Conservation (phyloP, 768 basidiomycete species). For the Rhodotorula babjevae region DNA sequence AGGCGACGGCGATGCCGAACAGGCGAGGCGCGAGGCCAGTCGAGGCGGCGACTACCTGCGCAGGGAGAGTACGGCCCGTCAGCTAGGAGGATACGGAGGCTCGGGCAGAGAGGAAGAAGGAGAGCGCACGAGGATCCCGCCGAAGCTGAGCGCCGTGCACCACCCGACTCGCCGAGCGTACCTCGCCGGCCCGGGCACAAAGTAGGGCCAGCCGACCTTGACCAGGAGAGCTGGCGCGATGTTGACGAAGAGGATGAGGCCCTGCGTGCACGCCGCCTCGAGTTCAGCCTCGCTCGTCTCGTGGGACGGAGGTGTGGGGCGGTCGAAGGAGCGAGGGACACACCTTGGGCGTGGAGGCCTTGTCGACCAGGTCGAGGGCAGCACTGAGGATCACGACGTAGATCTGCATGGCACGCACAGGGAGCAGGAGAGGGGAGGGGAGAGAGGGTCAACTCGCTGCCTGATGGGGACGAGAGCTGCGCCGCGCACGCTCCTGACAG, state of each 20-base stretch:
- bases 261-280: constrained; percentile 44
- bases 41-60: constrained; percentile 71
- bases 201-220: constrained; percentile 87
- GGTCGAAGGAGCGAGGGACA: not conserved
- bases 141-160: constrained; percentile 68
- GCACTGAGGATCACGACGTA: constrained; percentile 97
- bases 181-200: constrained; percentile 70
- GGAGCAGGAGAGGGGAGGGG: not conserved
- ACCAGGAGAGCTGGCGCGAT: constrained; percentile 80
- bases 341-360: constrained; percentile 66
- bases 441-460: no score
- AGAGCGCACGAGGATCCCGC: constrained; percentile 75
- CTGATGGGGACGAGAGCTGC: no score
- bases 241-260: constrained; percentile 91
- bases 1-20: constrained; percentile 73
- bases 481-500: no score
- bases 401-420: constrained; percentile 43
- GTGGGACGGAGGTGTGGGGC: no score
- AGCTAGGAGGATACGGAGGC: no score
- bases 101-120: not conserved
- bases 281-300: no score
- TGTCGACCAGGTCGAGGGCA: constrained; percentile 68
- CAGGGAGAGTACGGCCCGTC: not conserved
- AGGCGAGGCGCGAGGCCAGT: constrained; percentile 64
- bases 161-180: constrained; percentile 69